Evolutionary conservation across 352 stramenopile species (phyloP).

Genomic region (Hyaloperonospora brassicae): DNA sequence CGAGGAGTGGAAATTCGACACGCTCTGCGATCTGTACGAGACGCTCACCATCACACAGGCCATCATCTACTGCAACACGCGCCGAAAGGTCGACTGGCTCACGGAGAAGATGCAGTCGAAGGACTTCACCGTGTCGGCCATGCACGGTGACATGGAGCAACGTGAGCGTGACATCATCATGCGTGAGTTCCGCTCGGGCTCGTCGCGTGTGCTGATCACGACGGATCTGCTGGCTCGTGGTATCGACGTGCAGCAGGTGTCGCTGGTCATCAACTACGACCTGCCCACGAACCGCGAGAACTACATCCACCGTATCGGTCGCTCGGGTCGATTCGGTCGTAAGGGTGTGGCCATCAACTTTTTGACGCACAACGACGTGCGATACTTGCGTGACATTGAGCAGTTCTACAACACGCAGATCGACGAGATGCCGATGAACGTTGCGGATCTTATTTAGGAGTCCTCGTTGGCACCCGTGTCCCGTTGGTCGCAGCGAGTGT

Average conservation of each 20-base stretch:
- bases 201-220: constrained; percentile 98
- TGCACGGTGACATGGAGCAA: constrained; percentile 99
- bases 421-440: constrained; percentile 99
- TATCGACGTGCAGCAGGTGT: constrained; percentile 99
- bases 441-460: constrained; percentile 98
- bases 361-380: constrained; percentile 96
- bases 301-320: constrained; percentile 99
- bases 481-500: constrained; percentile 10
- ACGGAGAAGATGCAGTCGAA: constrained; percentile 98
- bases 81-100: constrained; percentile 99
- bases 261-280: constrained; percentile 99
- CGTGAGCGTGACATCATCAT: constrained; percentile 99
- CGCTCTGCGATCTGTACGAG: constrained; percentile 99
- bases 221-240: constrained; percentile 98
- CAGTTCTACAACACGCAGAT: constrained; percentile 99
- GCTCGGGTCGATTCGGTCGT: constrained; percentile 98
- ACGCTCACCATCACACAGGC: constrained; percentile 99
- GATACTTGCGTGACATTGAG: constrained; percentile 99
- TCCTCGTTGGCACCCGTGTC: constrained; percentile 19
- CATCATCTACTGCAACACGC: constrained; percentile 99
- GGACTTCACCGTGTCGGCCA: constrained; percentile 99
- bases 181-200: constrained; percentile 98
- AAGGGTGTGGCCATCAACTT: constrained; percentile 99
- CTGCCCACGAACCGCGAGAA: constrained; percentile 99
- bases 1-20: constrained; percentile 99